Conservation (phyloP, 2,329 filamentous ascomycete genomes). For the Fusarium armeniacum region DNA sequence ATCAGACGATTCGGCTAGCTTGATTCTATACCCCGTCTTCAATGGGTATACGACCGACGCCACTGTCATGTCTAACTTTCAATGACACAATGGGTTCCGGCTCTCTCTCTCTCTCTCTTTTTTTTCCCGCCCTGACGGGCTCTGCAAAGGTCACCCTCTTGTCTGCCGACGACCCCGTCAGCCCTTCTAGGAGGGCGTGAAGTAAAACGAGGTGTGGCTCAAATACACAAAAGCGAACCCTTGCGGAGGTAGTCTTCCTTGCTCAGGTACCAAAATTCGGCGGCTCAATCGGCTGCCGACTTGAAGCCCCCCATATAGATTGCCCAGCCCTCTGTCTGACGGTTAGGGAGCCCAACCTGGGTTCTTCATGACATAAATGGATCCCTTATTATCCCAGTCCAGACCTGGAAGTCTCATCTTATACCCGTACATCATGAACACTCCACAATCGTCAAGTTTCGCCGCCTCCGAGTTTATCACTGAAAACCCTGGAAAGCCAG, state of each 20-base stretch:
- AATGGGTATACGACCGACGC: slow-evolving; percentile 39
- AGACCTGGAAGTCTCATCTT: slow-evolving; percentile 32
- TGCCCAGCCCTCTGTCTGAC: slow-evolving; percentile 36
- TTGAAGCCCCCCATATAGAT: slow-evolving; percentile 40
- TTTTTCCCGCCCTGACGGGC: slow-evolving; percentile 15
- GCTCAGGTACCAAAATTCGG: slow-evolving; percentile 41
- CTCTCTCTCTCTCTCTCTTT: slow-evolving; percentile 12
- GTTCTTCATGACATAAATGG: slow-evolving; percentile 40
- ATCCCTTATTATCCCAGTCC: slow-evolving; percentile 22
- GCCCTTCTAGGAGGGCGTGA: slow-evolving; percentile 38
- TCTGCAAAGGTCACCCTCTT: slow-evolving; percentile 34
- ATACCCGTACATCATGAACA: slow-evolving; percentile 39
- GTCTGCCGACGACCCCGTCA: slow-evolving; percentile 39
- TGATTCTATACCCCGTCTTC: slow-evolving; percentile 40
- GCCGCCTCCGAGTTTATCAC: slow-evolving; percentile 47
- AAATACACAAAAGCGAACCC: slow-evolving; percentile 33
- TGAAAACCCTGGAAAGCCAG: slow-evolving; percentile 46
- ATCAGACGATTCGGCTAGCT: slow-evolving; percentile 42
- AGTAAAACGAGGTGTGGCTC: slow-evolving; percentile 40
- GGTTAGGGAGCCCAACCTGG: slow-evolving; percentile 28
- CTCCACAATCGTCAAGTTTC: slow-evolving; percentile 38
- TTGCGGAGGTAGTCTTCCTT: slow-evolving; percentile 38
- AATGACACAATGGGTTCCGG: slow-evolving; percentile 46
- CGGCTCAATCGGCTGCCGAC: slow-evolving; percentile 44
- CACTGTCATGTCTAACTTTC: slow-evolving; percentile 46